Evolutionary conservation across 2,329 filamentous ascomycete species (phyloP), one percentile per base, ranked within the genome.

Genomic region (Chalaropsis ovoidea): DNA sequence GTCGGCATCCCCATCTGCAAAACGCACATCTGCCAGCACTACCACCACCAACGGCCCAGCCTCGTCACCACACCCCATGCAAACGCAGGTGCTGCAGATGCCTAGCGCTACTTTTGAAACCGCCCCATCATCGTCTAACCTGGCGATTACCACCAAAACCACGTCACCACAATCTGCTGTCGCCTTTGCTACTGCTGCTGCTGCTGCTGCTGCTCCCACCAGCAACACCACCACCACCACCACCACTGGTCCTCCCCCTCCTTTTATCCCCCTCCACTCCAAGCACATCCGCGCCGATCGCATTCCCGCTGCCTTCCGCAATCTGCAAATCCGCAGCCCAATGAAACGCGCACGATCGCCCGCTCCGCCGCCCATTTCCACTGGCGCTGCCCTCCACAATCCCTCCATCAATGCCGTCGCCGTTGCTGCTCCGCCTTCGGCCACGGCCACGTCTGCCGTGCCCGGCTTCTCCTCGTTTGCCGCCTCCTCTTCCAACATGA

Each of bases 261-360:
- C 58, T 17, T 41, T 61, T 11, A 42, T 67, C 62, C 62, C 56
- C 56, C 45, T 67, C 52, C 64, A 65, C 49, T n/a, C 68, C 41
- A 68, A 56, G 61, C 65, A 56, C 54, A 39, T 58, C 39, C 62
- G 54, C 63, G 66, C 68, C 45, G 67, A 68, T 52, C 67, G 69
- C 63, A 65, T 68, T 58, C 64, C 68, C 13, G 74, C 76, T 19
- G 72, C 79, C 49, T 79, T 81, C 62, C 76, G 77, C 49, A 75
- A 74, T 68, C 74, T 81, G 66, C 76, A 78, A 63, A 74, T 81
- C 63, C 76, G 77, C 64, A 73, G 75, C 64, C 75, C 77, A 27
- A 73, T 76, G 64, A 81, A 81, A 73, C 78, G 80, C 70, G 77
- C 77, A 66, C 76, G 76, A 63, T 80, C 80, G 19, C 75, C 75